Conservation (phyloP, 371 early-diverging fungal species). For the Nematocida displodere region DNA sequence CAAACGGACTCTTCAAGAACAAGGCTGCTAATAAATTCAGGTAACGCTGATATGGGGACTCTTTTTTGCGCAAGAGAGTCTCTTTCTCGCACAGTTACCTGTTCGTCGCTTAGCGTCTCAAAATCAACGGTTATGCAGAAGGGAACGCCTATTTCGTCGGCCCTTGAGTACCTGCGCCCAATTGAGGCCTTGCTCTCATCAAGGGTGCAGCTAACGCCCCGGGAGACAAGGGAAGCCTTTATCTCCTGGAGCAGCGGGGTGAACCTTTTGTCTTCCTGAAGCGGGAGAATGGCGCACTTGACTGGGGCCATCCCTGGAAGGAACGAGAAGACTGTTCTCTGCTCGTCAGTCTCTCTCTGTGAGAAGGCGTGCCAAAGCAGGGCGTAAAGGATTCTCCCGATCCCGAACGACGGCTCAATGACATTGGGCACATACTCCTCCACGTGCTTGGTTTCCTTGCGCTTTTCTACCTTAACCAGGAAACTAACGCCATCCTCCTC, state of each 20-base stretch:
- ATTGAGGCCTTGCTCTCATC: slow-evolving; percentile 73
- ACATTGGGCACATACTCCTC: slow-evolving; percentile 93
- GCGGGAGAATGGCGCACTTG: slow-evolving; percentile 81
- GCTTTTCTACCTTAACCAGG: slow-evolving; percentile 9
- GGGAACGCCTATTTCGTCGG: slow-evolving; percentile 96
- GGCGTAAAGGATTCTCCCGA: slow-evolving; percentile 93
- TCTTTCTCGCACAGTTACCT: slow-evolving; percentile 91
- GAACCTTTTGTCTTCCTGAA: slow-evolving; percentile 73
- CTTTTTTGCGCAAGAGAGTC: slow-evolving; percentile 91
- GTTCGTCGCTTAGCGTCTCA: slow-evolving; percentile 81
- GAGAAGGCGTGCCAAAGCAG: slow-evolving; percentile 90
- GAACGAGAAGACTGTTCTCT: slow-evolving; percentile 67
- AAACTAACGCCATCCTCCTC: slow-evolving; percentile 37
- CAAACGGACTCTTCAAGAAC: slow-evolving; percentile 17
- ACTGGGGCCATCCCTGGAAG: slow-evolving; percentile 78
- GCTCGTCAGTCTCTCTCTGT: slow-evolving; percentile 77
- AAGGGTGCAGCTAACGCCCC: slow-evolving; percentile 43
- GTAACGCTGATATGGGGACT: slow-evolving; percentile 32
- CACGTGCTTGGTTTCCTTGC: slow-evolving; percentile 65
- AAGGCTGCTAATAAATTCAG: neutral
- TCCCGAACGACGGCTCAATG: slow-evolving; percentile 99
- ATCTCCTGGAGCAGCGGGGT: slow-evolving; percentile 69
- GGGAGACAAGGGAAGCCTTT: slow-evolving; percentile 57
- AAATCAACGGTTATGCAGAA: slow-evolving; percentile 96
- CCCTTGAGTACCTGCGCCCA: slow-evolving; percentile 90